Base-by-base conservation (phyloP, 176 grass and related monocot species). In the Ensete glaucum region DNA sequence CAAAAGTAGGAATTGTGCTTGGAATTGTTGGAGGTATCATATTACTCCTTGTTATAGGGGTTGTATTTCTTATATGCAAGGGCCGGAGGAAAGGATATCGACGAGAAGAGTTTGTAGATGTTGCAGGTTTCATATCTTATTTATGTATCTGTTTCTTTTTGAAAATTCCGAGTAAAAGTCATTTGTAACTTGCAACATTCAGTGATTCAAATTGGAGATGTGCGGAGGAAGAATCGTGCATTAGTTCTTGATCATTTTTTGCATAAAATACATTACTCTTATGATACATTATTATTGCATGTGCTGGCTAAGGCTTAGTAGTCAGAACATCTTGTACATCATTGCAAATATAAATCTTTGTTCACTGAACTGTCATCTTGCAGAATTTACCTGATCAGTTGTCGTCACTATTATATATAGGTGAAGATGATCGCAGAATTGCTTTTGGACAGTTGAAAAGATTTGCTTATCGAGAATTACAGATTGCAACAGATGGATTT, bases 401-500 rank as follows among this genome's bases (percentile, higher is more conserved):
- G 1, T 72, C 55, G 9, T 79, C 11, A 69, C 74, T 81, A 68
- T 84, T 51, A n/a, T 55, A 3, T 52, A 21, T 79, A 98, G 94
- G 95, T 58, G 95, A 99, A 80, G 95, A 94, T 73, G 95, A 99
- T 78, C 84, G 84, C 56, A 88, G 90, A 85, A 89, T 99, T 81
- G 86, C 88, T 84, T 99, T 99, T 82, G 95, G 95, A 34, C 90
- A 94, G 81, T 77, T 94, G 74, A 99, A 91, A 89, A 89, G 95
- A 86, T 99, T 99, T 82, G 75, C 90, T 57, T 99, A 91, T 88
- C 64, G 90, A 75, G 95, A 94, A 89, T 76, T 94, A 63, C 95
- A 99, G 80, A 79, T 99, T 72, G 90, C 90, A 79, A 94, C 90
- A 11, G 90, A 94, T 62, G 85, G 71, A 52, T 94, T 99, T 76